Evolutionary conservation across 352 stramenopile species (phyloP), one percentile per base, ranked within the genome.

Genomic region (Globisporangium yorkense): DNA sequence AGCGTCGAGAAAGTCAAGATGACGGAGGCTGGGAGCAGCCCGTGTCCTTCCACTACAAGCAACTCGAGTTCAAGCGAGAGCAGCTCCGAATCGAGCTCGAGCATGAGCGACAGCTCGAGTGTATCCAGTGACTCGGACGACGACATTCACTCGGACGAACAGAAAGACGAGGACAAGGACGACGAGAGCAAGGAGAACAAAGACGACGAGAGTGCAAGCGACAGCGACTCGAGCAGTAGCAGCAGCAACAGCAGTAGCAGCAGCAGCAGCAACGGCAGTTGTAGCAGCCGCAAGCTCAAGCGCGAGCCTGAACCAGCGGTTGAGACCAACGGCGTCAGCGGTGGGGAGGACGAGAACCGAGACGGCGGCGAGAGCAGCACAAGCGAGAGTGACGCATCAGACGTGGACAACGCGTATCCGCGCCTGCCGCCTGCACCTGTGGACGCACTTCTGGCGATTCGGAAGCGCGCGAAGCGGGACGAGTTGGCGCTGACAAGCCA

Each of bases 331-430:
- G 10, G 16, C n/a, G 24, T 40, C 31, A n/a, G 31, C 18, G 6
- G 33, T 29, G 24, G 15, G 7, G 49, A 61, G 0, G 40, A 20
- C 15, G 48, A 35, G 37, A 33, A 47, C 4, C n/a, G 50, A n/a
- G 66, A 67, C 33, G 70, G 77, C 5, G 67, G 70, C 2, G 45
- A 69, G 10, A 77, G 61, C 53, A 71, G 69, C 5, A 73, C 80
- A 44, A 89, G 81, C 59, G 68, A 70, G 8, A 77, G 67, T 50
- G 78, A 87, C 51, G 80, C 67, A 24, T 84, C 74, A 0, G 77
- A 89, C 40, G 50, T 86, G 20, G 77, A 91, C 40, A 79, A 67
- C 27, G 75, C 77, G 27, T 91, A 91, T 39, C 81, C 78, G 35
- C 60, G 70, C 39, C 59, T 92, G 10, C 75, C 82, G 0, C 50